Evolutionary conservation across 139 green algal species (phyloP).

Genomic region (Eudorina sp.): DNA sequence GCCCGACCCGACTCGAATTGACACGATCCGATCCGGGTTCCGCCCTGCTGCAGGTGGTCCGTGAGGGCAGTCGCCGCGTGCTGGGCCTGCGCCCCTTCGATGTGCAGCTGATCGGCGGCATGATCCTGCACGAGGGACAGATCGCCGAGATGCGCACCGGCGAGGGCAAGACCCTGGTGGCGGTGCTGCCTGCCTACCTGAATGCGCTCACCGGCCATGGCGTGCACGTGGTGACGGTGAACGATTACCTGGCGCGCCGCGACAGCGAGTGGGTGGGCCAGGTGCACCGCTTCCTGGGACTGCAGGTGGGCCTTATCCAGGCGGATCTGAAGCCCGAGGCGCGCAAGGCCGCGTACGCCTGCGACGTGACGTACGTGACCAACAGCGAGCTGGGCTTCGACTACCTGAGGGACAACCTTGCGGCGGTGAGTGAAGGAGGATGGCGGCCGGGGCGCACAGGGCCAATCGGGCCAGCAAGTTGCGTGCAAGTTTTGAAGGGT

Average conservation of each 20-base stretch:
- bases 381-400: conserved; percentile 99
- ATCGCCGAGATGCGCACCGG: conserved; percentile 97
- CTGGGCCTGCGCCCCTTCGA: conserved; percentile 98
- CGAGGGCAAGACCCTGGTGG: conserved; percentile 98
- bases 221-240: conserved; percentile 98
- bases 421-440: conserved; percentile 61
- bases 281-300: conserved; percentile 95
- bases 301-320: conserved; percentile 92
- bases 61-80: conserved; percentile 93
- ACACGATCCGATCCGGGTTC: too few relatives aligned
- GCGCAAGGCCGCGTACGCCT: conserved; percentile 83
- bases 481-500: too few relatives aligned
- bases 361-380: conserved; percentile 98
- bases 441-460: too few relatives aligned
- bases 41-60: conserved; percentile 88
- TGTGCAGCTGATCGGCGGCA: conserved; percentile 97
- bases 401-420: conserved; percentile 98
- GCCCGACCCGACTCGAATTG: too few relatives aligned
- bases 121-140: conserved; percentile 93
- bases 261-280: conserved; percentile 98
- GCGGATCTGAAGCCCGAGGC: conserved; percentile 82
- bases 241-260: conserved; percentile 97
- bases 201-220: conserved; percentile 94
- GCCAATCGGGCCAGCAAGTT: too few relatives aligned
- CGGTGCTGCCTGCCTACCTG: conserved; percentile 96